These are phyloP conservation scores for Fusarium verrucosum DNA, from an alignment of 2,329 filamentous ascomycete genomes.

Conservation along the genomic window DNA sequence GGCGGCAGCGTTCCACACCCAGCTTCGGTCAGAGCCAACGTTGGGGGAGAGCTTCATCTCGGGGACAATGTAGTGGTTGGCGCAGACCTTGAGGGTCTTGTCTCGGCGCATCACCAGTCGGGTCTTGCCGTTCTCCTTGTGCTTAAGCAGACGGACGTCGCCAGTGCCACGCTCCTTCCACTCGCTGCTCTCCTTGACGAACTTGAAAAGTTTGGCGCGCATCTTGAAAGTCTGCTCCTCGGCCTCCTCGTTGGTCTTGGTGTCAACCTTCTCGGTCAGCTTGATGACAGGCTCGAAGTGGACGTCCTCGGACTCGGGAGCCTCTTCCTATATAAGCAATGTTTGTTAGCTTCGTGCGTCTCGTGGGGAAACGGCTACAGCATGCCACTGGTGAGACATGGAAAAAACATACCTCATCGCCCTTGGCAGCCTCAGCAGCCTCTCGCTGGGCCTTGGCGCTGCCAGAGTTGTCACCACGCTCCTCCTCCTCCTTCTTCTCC, in stretches of 20 bases:
- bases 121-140: conserved; percentile 98
- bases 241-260: conserved; percentile 96
- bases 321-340: conserved; percentile 62
- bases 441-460: conserved; percentile 83
- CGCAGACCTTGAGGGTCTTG: conserved; percentile 99
- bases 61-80: conserved; percentile 98
- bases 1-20: conserved; percentile 98
- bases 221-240: conserved; percentile 99
- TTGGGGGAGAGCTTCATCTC: conserved; percentile 99
- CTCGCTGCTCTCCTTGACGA: conserved; percentile 88
- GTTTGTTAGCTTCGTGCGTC: conserved; percentile 8
- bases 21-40: conserved; percentile 96
- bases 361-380: neutral
- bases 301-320: conserved; percentile 89
- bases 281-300: conserved; percentile 97
- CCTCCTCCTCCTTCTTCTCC: conserved; percentile 87
- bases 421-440: conserved; percentile 66
- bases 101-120: conserved; percentile 98
- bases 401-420: conserved; percentile 62
- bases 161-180: conserved; percentile 99
- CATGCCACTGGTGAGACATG: conserved; percentile 23
- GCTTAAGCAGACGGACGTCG: conserved; percentile 95
- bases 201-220: conserved; percentile 99
- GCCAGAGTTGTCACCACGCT: conserved; percentile 86
- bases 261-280: conserved; percentile 95